These are phyloP conservation scores for Viridothelium virens DNA, from an alignment of 495 filamentous ascomycete genomes.

Conservation along the genomic window DNA sequence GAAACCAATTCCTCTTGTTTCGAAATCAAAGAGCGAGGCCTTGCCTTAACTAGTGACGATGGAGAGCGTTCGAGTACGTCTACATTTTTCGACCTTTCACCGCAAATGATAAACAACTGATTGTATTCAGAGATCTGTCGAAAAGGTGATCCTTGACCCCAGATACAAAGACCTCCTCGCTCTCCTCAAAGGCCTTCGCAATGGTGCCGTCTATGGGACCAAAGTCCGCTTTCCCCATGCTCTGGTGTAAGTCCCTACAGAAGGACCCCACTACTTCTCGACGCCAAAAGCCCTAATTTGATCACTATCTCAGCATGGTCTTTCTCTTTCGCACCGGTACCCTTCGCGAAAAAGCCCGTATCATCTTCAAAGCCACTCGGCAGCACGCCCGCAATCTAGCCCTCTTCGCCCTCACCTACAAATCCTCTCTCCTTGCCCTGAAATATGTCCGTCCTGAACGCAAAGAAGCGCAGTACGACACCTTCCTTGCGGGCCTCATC, in stretches of 20 bases:
- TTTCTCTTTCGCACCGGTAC: constrained; percentile 89
- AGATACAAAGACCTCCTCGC: constrained; percentile 72
- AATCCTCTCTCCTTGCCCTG: constrained; percentile 64
- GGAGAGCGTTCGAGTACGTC: neutral
- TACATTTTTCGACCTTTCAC: neutral
- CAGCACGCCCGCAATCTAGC: constrained; percentile 86
- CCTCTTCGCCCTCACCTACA: constrained; percentile 85
- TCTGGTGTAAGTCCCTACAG: neutral
- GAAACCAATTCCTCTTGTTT: neutral
- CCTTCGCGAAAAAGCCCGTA: constrained; percentile 67
- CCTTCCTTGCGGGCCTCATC: constrained; percentile 80
- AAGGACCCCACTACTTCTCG: too few species aligned
- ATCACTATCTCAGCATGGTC: constrained; percentile 51
- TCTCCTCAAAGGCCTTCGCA: constrained; percentile 83
- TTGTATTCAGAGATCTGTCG: neutral
- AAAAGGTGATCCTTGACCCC: constrained; percentile 65
- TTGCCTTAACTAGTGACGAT: neutral
- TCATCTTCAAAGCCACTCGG: constrained; percentile 77
- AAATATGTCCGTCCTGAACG: constrained; percentile 54
- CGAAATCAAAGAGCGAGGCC: neutral
- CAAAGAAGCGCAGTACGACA: constrained; percentile 49
- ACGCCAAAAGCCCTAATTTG: too few species aligned
- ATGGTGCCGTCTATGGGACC: constrained; percentile 92
- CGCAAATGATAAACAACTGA: neutral
- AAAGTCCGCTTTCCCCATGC: constrained; percentile 73